Evolutionary conservation across 345 rosid genomes (phyloP).

Genomic region (Acer campestre): DNA sequence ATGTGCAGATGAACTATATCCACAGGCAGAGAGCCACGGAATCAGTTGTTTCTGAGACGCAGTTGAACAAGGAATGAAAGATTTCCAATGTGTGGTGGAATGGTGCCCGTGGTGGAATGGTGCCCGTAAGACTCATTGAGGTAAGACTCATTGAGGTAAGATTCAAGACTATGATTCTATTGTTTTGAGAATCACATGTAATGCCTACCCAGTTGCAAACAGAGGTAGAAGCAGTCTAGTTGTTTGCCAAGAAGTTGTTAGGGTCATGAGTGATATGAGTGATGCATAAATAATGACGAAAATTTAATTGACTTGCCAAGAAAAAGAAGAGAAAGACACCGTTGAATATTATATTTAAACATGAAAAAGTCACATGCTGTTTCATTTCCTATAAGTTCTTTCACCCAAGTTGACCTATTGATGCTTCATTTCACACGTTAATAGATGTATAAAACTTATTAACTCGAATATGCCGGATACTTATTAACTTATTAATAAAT

Average conservation of each 20-base stretch:
- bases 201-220: conserved; percentile 25
- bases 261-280: conserved; percentile 8
- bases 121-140: conserved; percentile 17
- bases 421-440: too few relatives aligned
- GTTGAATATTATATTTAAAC: too few relatives aligned
- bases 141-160: too few relatives aligned
- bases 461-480: too few relatives aligned
- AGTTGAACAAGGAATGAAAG: background rate
- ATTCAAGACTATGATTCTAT: conserved; percentile 9
- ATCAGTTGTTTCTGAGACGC: background rate
- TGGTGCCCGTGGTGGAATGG: conserved; percentile 1
- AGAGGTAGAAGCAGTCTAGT: conserved; percentile 16
- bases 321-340: too few relatives aligned
- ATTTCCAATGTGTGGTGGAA: conserved; percentile 23
- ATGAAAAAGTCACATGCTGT: too few relatives aligned
- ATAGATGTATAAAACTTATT: too few relatives aligned
- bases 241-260: conserved; percentile 10
- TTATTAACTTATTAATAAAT: too few relatives aligned
- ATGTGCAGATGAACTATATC: background rate
- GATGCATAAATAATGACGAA: too few relatives aligned
- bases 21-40: background rate
- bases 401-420: too few relatives aligned
- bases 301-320: too few relatives aligned
- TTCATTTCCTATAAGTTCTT: too few relatives aligned
- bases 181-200: background rate